Evolutionary conservation across 2,329 filamentous ascomycete genomes (phyloP), one percentile per base, ranked within the genome.

Genomic region (Dothideomycetes sp.): DNA sequence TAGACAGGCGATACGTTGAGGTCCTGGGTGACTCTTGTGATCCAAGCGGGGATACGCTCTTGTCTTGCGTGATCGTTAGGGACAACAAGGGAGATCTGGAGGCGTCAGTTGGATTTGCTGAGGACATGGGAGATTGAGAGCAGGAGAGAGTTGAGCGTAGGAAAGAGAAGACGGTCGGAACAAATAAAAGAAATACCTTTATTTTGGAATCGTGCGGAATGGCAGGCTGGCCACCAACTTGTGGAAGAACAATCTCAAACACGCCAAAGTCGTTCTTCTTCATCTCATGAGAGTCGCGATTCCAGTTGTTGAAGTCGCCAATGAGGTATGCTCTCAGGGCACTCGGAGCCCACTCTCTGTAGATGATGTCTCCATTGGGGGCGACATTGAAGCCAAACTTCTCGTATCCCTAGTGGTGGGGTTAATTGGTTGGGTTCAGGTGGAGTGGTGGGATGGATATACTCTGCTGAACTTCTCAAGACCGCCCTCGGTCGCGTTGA

Each of bases 321-420:
- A 94, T 81, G 38, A 98, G 73, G 58, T 79, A 87, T 36, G 91
- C 91, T 54, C 83, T 72, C 31, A 77, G 69, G 39, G 87, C 89
- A 67, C 87, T 93, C 18, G 91, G 88, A 1, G 91, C 91, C 91
- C 91, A 98, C 72, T 98, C 91, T 51, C 86, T 76, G 63, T 98
- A 98, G 42, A 73, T 70, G 49, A 98, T 86, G 60, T 88, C 87
- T 59, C 85, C 85, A 53, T 94, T 79, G 39, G 76, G 68, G 56
- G 81, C 73, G 44, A 91, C 79, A 50, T 84, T 86, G 62, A 98
- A 77, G 41, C 91, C 91, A 56, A 84, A 94, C 46, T 73, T 80
- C 56, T 96, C 86, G 46, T 77, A 82, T 33, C 91, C 89, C 85
- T 93, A 49, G 14, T 17, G 5, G 22, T 5, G 12, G 12, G 22